These are phyloP conservation scores for Suhomyces emberorum DNA, from an alignment of 805 yeast species.

Conservation along the genomic window DNA sequence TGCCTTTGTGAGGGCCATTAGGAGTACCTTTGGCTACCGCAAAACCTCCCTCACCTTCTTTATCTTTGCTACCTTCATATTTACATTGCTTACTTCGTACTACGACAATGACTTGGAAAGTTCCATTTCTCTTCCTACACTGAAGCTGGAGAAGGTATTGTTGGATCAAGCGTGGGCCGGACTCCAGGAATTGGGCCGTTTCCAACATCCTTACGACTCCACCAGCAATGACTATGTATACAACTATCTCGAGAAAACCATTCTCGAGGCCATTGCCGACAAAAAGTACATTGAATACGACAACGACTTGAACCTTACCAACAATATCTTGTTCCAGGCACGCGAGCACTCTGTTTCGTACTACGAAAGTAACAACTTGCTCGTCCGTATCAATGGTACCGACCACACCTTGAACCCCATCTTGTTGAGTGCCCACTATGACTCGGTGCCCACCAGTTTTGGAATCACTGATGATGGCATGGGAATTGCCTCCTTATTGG, in stretches of 20 bases:
- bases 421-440: constrained; percentile 81
- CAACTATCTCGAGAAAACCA: constrained; percentile 50
- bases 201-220: constrained; percentile 78
- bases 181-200: constrained; percentile 61
- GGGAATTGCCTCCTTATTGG: constrained; percentile 80
- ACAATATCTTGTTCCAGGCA: constrained; percentile 49
- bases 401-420: constrained; percentile 60
- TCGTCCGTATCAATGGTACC: constrained; percentile 70
- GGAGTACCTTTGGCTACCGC: constrained; percentile 64
- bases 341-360: constrained; percentile 53
- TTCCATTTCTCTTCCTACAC: constrained; percentile 43
- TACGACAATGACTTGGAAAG: constrained; percentile 36
- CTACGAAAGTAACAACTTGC: constrained; percentile 78
- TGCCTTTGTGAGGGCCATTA: constrained; percentile 25
- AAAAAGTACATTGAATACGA: constrained; percentile 34
- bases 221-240: constrained; percentile 74
- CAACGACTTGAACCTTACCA: constrained; percentile 40
- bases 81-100: constrained; percentile 37
- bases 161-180: constrained; percentile 61
- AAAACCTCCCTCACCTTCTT: constrained; percentile 65
- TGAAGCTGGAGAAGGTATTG: constrained; percentile 33
- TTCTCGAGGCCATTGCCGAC: constrained; percentile 25
- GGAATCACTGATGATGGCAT: constrained; percentile 94
- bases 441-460: constrained; percentile 79
- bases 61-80: constrained; percentile 45